These are phyloP conservation scores for Apophysomyces ossiformis DNA, from an alignment of 371 early-diverging fungal species.

Conservation along the genomic window DNA sequence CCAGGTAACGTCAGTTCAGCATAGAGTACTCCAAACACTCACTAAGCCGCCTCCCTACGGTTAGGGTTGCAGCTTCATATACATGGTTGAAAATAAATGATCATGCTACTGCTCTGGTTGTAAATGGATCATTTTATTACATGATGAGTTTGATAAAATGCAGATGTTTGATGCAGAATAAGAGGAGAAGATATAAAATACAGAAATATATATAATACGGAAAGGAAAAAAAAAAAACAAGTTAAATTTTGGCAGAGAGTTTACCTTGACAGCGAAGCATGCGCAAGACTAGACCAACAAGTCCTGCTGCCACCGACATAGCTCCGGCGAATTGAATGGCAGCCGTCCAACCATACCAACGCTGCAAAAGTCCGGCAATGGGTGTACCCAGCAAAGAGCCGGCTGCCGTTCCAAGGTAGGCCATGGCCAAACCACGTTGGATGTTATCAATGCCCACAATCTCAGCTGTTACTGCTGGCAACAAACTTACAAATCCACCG, in stretches of 20 bases:
- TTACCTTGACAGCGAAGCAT: constrained; percentile 16
- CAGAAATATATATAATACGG: not conserved
- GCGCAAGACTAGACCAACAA: constrained; percentile 20
- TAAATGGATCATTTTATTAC: too few species aligned
- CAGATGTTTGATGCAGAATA: not conserved
- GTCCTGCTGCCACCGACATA: constrained; percentile 38
- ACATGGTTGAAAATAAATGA: too few species aligned
- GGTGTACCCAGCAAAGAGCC: constrained; percentile 56
- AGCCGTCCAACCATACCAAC: constrained; percentile 45
- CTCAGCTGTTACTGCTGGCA: constrained; percentile 53
- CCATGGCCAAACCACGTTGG: constrained; percentile 44
- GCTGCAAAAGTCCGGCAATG: constrained; percentile 50
- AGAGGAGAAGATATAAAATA: constrained; percentile 11
- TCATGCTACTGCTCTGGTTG: too few species aligned
- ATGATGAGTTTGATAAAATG: not conserved
- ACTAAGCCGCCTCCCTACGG: too few species aligned
- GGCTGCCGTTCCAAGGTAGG: constrained; percentile 43
- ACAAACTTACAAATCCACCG: constrained; percentile 51
- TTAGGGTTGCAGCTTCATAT: too few species aligned
- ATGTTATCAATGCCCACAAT: constrained; percentile 50
- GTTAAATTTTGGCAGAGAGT: constrained; percentile 16
- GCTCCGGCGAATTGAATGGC: constrained; percentile 59
- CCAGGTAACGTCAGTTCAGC: too few species aligned
- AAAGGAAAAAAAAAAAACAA: not conserved
- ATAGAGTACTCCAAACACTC: too few species aligned